Conservation (phyloP, 805 yeast species). For the Yarrowia sp. region DNA sequence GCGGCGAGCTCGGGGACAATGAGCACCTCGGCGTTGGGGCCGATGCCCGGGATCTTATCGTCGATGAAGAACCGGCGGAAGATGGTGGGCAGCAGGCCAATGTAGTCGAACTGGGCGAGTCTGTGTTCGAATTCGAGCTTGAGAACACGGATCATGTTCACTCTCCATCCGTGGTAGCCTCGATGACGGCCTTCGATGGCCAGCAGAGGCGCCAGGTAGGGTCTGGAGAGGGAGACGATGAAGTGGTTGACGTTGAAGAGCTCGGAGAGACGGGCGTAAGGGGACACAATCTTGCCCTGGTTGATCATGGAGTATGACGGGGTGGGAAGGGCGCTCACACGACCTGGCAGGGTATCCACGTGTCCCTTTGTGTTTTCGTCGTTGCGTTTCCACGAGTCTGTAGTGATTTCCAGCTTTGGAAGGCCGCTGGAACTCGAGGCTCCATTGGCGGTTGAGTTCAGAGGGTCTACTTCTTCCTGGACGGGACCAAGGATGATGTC, state of each 20-base stretch:
- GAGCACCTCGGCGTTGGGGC: conserved; percentile 55
- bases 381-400: neutral
- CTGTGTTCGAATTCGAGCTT: conserved; percentile 84
- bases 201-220: conserved; percentile 86
- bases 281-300: conserved; percentile 50
- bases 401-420: neutral
- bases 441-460: neutral
- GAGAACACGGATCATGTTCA: conserved; percentile 50
- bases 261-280: conserved; percentile 86
- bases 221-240: conserved; percentile 85
- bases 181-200: conserved; percentile 76
- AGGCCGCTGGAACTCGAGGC: neutral
- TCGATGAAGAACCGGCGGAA: conserved; percentile 78
- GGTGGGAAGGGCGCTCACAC: neutral
- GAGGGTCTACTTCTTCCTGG: neutral
- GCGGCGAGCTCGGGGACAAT: conserved; percentile 84
- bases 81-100: conserved; percentile 68
- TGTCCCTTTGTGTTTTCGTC: neutral
- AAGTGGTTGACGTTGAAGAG: conserved; percentile 93
- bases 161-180: conserved; percentile 41
- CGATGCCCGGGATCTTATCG: conserved; percentile 63
- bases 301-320: conserved; percentile 45
- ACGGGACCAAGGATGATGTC: neutral
- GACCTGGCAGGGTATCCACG: neutral
- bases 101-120: conserved; percentile 69